Evolutionary conservation across 768 basidiomycete species (phyloP), one percentile per base, ranked within the genome.

Genomic region (Tricholoma flavovirens): DNA sequence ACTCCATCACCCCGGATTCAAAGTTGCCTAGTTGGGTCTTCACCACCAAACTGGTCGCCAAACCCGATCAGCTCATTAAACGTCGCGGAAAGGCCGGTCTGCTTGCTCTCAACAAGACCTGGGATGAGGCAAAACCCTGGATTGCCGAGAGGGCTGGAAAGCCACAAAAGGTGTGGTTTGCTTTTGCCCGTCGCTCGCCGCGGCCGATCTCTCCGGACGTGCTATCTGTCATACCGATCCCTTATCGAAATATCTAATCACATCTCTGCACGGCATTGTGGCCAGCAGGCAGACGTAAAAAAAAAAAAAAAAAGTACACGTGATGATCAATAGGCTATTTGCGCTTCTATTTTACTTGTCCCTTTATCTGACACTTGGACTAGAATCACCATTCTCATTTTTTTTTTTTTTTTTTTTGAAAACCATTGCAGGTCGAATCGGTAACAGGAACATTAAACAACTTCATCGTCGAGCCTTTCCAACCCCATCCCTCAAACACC

Each of bases 21-120:
- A 73, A 77, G 65, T 71, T 93, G 29, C 90, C 90, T 14, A 73
- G 79, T 64, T 94, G 91, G 92, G 88, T 94, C 33, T 86, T 83
- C 75, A 83, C 79, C 62, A 83, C 75, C 62, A 91, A 92, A 79
- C 90, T 96, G 71, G 94, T 97, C 66, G 94, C 86, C 15, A 97
- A 97, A 77, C 94, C 94, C 22, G 94, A 96, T 77, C 94, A 97
- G 77, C 88, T 98, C 73, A 98, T 98, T 84, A 99, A 98, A 80
- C 90, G 97, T 62, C 90, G 97, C 59, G 97, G 97, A 67, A 99
- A 99, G 82, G 93, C 93, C 19, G 97, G 97, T 61, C 82, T 99
- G 12, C 83, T 99, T 60, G 86, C 86, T 33, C 81, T 99, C 62
- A 98, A 98, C 86, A 95, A 95, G 77, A 78, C 80, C 21, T 97